phyloP scores from a whole-genome alignment of 2,329 filamentous ascomycete species.

The Cadophora gregata region DNA sequence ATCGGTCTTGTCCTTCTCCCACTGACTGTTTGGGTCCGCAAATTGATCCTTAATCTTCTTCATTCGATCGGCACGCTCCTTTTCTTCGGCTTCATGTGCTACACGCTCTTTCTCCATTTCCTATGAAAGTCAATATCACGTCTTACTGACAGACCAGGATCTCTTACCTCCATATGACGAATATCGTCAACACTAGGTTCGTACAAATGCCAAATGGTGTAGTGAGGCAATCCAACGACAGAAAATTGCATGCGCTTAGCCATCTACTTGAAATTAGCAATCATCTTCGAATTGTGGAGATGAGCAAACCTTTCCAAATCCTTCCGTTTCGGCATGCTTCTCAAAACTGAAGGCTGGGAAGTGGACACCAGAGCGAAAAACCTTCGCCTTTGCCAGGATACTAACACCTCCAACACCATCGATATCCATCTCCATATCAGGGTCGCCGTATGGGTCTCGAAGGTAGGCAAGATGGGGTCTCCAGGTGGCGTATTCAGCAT shows the following conservation, averaged over 20 bases:
- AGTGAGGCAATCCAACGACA: conserved; percentile 93
- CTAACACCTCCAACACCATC: conserved; percentile 97
- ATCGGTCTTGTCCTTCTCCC: conserved; percentile 87
- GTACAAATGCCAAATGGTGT: conserved; percentile 99
- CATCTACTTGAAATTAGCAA: conserved; percentile 67
- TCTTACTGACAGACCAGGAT: not conserved
- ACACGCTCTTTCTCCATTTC: conserved; percentile 93
- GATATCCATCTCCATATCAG: conserved; percentile 99
- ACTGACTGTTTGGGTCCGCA: conserved; percentile 76
- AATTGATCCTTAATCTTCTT: conserved; percentile 85
- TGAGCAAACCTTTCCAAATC: conserved; percentile 86
- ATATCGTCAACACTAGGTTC: conserved; percentile 98
- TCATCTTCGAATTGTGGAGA: not conserved
- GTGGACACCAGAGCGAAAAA: conserved; percentile 93
- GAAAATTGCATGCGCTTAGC: conserved; percentile 95
- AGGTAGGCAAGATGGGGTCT: conserved; percentile 95
- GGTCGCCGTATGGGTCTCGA: conserved; percentile 94
- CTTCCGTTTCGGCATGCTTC: conserved; percentile 97
- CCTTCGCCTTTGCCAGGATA: conserved; percentile 93
- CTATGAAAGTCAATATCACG: conserved; percentile 48
- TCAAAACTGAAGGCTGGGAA: conserved; percentile 99
- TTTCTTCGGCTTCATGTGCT: conserved; percentile 80
- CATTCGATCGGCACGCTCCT: conserved; percentile 71
- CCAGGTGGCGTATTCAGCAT: conserved; percentile 99
- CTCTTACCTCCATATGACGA: conserved; percentile 83